Percentiles rank a stretch among this genome's conserved stretches.
Evolutionary conservation across 1,284 basidiomycete species (phyloP).

Genomic region (Crucibulum cyathiforme): DNA sequence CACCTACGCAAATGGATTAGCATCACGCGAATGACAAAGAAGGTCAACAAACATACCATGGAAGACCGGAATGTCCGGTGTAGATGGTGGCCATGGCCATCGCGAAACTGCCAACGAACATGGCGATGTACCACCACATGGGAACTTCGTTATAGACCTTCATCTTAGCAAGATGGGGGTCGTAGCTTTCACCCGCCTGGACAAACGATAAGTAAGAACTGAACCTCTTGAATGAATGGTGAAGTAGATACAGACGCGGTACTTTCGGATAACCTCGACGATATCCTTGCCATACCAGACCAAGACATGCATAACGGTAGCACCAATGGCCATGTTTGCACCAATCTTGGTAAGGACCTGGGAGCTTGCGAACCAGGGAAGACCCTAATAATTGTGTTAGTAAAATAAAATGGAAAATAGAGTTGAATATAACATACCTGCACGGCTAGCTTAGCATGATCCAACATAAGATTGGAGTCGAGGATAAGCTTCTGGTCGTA

Average conservation of each 20-base stretch:
- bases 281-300: conserved; percentile 60
- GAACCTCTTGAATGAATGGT: neutral
- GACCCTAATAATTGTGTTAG: conserved; percentile 28
- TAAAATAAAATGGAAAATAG: neutral
- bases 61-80: conserved; percentile 55
- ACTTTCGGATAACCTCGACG: conserved; percentile 43
- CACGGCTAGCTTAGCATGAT: conserved; percentile 42
- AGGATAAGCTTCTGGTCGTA: conserved; percentile 42
- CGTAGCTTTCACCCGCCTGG: conserved; percentile 44
- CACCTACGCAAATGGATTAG: conserved; percentile 28
- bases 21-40: conserved; percentile 17
- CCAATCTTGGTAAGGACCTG: conserved; percentile 49
- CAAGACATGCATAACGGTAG: conserved; percentile 53
- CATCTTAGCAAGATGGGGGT: conserved; percentile 63
- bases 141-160: conserved; percentile 64
- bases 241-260: conserved; percentile 32
- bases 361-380: conserved; percentile 51
- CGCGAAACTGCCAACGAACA: conserved; percentile 50
- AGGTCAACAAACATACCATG: conserved; percentile 51
- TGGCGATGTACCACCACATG: conserved; percentile 65
- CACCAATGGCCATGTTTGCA: conserved; percentile 46
- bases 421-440: conserved; percentile 22
- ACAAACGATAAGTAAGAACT: neutral
- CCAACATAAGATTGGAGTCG: conserved; percentile 48
- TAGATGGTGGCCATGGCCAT: conserved; percentile 61